phyloP scores from a whole-genome alignment of 106 monocot genomes.

The Phalaenopsis equestris region DNA sequence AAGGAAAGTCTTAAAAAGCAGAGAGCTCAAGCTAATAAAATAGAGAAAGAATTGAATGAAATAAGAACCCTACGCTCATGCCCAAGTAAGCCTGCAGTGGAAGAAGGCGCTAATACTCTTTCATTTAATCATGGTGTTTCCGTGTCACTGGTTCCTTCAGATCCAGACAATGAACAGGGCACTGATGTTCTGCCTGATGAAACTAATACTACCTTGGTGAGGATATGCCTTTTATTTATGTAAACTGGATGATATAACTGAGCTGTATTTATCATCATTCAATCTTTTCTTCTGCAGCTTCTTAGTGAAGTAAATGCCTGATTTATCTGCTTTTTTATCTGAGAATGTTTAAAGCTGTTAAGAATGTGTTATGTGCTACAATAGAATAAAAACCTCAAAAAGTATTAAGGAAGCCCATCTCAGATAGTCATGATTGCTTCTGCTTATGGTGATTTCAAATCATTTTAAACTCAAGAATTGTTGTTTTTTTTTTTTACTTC shows the following conservation, averaged over 20 bases:
- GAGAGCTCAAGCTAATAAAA: constrained; percentile 11
- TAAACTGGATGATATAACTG: not conserved
- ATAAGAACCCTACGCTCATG: constrained; percentile 25
- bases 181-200: constrained; percentile 3
- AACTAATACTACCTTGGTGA: constrained; percentile 9
- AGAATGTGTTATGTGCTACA: not conserved
- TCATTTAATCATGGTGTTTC: constrained; percentile 1
- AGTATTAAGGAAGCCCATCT: not conserved
- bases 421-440: not conserved
- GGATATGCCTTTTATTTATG: not conserved
- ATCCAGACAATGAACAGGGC: not conserved
- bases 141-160: not conserved
- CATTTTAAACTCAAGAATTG: not conserved
- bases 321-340: not conserved
- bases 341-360: not conserved
- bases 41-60: constrained; percentile 32
- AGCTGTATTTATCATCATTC: not conserved
- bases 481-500: not conserved
- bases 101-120: not conserved
- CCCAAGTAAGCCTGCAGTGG: constrained; percentile 9
- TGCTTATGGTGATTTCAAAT: not conserved
- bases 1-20: constrained; percentile 25
- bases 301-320: not conserved
- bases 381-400: not conserved
- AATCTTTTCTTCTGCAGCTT: not conserved